A percentile compares a stretch with the other conserved stretches of the same genome.
These are phyloP conservation scores for Eragrostis curvula DNA, from an alignment of 176 grass and related monocot species.

Conservation along the genomic window DNA sequence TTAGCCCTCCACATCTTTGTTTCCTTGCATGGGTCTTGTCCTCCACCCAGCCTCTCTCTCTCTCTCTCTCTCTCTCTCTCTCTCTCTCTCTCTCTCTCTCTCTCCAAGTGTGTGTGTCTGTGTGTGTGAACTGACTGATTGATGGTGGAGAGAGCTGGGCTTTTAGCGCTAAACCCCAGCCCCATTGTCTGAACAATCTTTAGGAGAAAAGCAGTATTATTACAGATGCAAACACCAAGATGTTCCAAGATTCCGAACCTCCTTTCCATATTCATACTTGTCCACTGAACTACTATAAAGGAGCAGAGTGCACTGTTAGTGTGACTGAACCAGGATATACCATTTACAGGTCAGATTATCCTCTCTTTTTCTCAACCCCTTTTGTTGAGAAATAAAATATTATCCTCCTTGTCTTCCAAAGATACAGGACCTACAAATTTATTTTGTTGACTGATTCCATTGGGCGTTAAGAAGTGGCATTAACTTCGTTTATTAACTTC, in stretches of 20 bases:
- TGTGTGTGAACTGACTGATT: neutral
- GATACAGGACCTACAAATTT: neutral
- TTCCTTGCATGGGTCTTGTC: conserved; percentile 28
- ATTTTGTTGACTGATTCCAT: neutral
- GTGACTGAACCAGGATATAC: neutral
- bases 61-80: neutral
- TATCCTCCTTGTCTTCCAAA: neutral
- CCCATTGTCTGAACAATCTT: conserved; percentile 12
- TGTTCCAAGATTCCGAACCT: conserved; percentile 42
- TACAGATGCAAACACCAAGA: conserved; percentile 51
- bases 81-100: neutral
- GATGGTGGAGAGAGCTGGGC: conserved; percentile 17
- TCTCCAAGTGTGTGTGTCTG: too few relatives aligned
- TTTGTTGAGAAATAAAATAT: neutral
- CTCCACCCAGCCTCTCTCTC: conserved; percentile 4
- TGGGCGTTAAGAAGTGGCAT: neutral
- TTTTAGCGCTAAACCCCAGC: conserved; percentile 32
- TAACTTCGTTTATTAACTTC: neutral
- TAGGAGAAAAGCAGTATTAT: conserved; percentile 30
- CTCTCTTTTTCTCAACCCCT: too few relatives aligned
- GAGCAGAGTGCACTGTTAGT: neutral
- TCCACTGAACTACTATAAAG: conserved; percentile 7
- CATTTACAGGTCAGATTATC: neutral
- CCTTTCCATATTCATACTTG: conserved; percentile 23
- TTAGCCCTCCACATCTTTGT: conserved; percentile 22